A percentile compares a stretch with the other conserved stretches of the same genome.
Evolutionary conservation across 176 grass and related monocot genomes (phyloP).

Genomic region (Zea luxurians): DNA sequence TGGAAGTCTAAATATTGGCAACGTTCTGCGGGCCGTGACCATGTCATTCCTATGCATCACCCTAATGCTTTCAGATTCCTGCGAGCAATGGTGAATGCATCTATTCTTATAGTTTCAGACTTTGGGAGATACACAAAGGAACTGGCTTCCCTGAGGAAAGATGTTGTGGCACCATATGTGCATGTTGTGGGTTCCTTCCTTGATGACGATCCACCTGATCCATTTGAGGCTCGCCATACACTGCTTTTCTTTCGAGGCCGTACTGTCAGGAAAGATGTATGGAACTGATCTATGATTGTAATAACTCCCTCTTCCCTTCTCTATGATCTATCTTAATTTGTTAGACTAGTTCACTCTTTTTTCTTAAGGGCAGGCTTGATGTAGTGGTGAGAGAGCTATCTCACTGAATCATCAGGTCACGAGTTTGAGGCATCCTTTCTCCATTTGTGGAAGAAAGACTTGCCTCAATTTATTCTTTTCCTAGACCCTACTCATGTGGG

Average conservation of each 20-base stretch:
- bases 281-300: slow-evolving; percentile 40
- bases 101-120: slow-evolving; percentile 90
- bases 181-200: slow-evolving; percentile 88
- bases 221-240: slow-evolving; percentile 75
- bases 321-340: slow-evolving; percentile 12
- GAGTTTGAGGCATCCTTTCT: too few relatives aligned
- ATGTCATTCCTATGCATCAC: slow-evolving; percentile 94
- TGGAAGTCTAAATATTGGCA: slow-evolving; percentile 85
- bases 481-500: too few relatives aligned
- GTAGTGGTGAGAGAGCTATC: too few relatives aligned
- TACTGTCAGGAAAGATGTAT: slow-evolving; percentile 97
- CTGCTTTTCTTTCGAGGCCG: slow-evolving; percentile 93
- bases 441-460: too few relatives aligned
- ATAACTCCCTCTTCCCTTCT: slow-evolving; percentile 25
- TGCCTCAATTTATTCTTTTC: too few relatives aligned
- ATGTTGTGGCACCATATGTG: slow-evolving; percentile 87
- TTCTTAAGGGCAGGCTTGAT: not conserved
- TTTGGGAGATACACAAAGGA: slow-evolving; percentile 78
- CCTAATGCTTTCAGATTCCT: slow-evolving; percentile 96
- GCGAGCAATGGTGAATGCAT: slow-evolving; percentile 78
- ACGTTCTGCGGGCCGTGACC: slow-evolving; percentile 68
- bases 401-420: too few relatives aligned
- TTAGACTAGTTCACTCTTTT: slow-evolving; percentile 6
- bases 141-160: slow-evolving; percentile 88
- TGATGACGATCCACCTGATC: slow-evolving; percentile 59